A percentile compares a stretch with the other conserved stretches of the same genome.
Evolutionary conservation across 148 eudicot species (phyloP).

Genomic region (Chenopodium berlandieri): DNA sequence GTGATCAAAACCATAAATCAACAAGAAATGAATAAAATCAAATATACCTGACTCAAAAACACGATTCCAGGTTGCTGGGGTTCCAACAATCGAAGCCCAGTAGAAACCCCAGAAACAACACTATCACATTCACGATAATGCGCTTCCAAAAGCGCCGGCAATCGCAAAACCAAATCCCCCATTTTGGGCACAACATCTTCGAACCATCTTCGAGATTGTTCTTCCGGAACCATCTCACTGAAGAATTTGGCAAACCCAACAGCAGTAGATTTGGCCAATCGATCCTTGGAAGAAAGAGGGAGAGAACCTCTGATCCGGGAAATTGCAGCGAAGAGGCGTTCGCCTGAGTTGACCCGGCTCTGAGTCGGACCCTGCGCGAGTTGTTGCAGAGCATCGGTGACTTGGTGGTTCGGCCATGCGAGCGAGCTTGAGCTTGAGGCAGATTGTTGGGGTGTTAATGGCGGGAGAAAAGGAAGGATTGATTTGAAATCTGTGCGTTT

Average conservation of each 20-base stretch:
- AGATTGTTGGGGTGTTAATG: neutral
- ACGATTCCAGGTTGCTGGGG: conserved; percentile 7
- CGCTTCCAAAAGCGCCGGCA: neutral
- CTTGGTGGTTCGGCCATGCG: neutral
- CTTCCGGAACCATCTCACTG: neutral
- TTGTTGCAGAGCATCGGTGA: neutral
- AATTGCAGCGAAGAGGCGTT: neutral
- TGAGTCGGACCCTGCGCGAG: neutral
- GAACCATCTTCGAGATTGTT: neutral
- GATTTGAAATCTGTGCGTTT: neutral
- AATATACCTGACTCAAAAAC: neutral
- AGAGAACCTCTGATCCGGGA: neutral
- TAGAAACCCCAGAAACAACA: neutral
- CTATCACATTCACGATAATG: neutral
- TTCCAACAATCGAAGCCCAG: neutral
- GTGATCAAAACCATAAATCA: too few species aligned
- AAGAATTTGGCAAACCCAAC: neutral
- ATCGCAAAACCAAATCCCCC: neutral
- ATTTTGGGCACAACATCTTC: neutral
- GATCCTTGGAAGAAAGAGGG: neutral
- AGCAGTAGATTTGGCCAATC: neutral
- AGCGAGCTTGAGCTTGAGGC: neutral
- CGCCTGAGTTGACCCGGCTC: neutral
- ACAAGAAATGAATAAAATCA: neutral
- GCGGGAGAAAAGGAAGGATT: conserved; percentile 6